Evolutionary conservation across 2,329 filamentous ascomycete genomes (phyloP).

Genomic region (Parastagonospora avenae): DNA sequence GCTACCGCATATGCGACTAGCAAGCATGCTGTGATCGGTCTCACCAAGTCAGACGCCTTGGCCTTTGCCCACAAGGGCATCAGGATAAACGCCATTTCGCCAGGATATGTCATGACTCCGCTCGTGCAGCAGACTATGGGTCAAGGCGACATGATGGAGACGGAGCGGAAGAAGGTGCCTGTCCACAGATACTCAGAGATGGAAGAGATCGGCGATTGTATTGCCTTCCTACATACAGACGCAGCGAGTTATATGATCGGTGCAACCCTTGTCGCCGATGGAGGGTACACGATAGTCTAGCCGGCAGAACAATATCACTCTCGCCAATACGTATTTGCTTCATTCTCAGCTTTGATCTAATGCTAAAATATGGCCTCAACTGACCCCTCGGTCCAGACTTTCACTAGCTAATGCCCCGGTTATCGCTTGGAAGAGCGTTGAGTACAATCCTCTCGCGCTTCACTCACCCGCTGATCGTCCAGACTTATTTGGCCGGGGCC

Average conservation of each 20-base stretch:
- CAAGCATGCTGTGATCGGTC: slow-evolving; percentile 61
- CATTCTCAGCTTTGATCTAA: too few species aligned
- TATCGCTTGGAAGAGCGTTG: too few species aligned
- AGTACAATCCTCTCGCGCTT: too few species aligned
- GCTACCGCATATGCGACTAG: slow-evolving; percentile 57
- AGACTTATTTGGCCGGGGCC: too few species aligned
- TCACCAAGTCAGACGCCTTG: slow-evolving; percentile 61
- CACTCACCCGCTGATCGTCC: too few species aligned
- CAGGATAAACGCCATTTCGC: slow-evolving; percentile 66
- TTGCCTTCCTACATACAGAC: slow-evolving; percentile 71
- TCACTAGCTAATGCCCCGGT: too few species aligned
- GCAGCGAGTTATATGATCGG: slow-evolving; percentile 75
- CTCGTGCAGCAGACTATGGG: slow-evolving; percentile 35
- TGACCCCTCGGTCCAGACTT: too few species aligned
- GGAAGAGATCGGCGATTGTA: slow-evolving; percentile 72
- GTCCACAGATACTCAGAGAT: slow-evolving; percentile 59
- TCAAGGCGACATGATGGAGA: slow-evolving; percentile 36
- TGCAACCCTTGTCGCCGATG: slow-evolving; percentile 70
- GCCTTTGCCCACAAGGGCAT: slow-evolving; percentile 59
- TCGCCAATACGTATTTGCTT: too few species aligned
- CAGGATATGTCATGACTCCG: slow-evolving; percentile 55
- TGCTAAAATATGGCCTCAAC: too few species aligned
- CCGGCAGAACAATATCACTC: too few species aligned
- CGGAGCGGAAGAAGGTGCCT: slow-evolving; percentile 49
- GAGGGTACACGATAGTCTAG: slow-evolving; percentile 41